phyloP scores from a whole-genome alignment of 148 eudicot species.

The Amaranthus palmeri region DNA sequence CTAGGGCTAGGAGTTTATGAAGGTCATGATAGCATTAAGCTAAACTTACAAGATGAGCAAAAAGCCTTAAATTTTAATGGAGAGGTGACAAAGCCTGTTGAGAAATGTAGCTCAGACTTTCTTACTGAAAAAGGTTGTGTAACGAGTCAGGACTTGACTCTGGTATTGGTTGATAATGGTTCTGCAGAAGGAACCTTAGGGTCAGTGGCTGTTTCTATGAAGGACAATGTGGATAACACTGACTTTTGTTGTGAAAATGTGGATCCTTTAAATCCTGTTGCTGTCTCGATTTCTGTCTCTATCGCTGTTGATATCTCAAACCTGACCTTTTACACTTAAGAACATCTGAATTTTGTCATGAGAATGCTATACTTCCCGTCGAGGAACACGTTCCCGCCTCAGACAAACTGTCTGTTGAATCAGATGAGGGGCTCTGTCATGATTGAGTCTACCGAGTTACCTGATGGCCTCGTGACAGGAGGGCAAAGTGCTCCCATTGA shows the following conservation, averaged over 20 bases:
- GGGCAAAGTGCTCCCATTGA: constrained; percentile 30
- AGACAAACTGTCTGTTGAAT: constrained; percentile 14
- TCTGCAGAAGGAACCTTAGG: constrained; percentile 25
- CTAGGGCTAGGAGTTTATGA: too few relatives aligned
- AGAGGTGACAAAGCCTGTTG: constrained; percentile 12
- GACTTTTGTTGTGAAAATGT: background rate
- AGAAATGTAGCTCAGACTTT: constrained; percentile 13
- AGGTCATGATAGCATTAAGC: constrained; percentile 17
- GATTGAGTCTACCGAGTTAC: constrained; percentile 12
- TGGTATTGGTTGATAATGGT: constrained; percentile 20
- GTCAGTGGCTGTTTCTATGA: constrained; percentile 8
- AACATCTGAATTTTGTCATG: constrained; percentile 12
- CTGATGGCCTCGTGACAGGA: constrained; percentile 26
- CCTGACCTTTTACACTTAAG: constrained; percentile 20
- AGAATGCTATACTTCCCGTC: constrained; percentile 21
- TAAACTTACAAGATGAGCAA: constrained; percentile 20
- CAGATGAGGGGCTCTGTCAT: constrained; percentile 10
- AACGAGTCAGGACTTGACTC: constrained; percentile 19
- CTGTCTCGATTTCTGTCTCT: constrained; percentile 20
- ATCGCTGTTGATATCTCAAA: constrained; percentile 17
- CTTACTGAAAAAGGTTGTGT: constrained; percentile 20
- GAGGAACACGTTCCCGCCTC: constrained; percentile 21
- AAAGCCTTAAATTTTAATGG: constrained; percentile 23
- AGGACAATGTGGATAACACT: constrained; percentile 15
- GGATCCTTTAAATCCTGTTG: constrained; percentile 6